Base-by-base conservation (phyloP, 768 basidiomycete species). In the Collybia sordida region DNA sequence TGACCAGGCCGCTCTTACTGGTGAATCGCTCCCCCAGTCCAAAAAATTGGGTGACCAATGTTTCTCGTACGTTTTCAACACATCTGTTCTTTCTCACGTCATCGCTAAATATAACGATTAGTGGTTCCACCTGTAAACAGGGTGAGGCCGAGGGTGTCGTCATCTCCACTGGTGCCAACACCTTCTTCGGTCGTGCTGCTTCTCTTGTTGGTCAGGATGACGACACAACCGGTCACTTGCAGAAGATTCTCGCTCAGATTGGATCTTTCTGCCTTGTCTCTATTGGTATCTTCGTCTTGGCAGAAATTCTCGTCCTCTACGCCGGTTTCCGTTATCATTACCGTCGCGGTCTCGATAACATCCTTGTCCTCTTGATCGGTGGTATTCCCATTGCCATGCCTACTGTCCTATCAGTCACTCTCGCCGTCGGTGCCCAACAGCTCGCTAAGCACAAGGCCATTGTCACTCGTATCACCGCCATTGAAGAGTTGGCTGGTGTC, bases 331-430 rank as follows among this genome's bases (percentile, higher is more conserved):
- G 74, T 50, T 98, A 90, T 79, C 70, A 63, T 44, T 98, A 98
- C 77, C 91, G 96, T 62, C 86, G 86, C 53, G 96, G 95, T 75
- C 87, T 98, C 60, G 85, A 98, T 81, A 90, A 94, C 79, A 94
- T 98, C 73, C 84, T 98, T 27, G 96, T 98, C 57, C 90, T 98
- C 68, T 81, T 98, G 82, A 98, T 98, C 72, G 96, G 96, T 79
- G 96, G 96, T 78, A 98, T 98, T 65, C 96, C 96, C 63, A 98
- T 98, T 72, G 96, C 96, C 67, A 98, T 98, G 96, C 96, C 96
- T 59, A 98, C 96, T 53, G 95, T 98, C 57, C 73, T 98, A 53
- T 97, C 94, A 49, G 96, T 98, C 74, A 98, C 96, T 18, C 92
- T 98, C 65, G 96, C 96, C 46, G 95, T 98, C 66, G 96, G 96